Percentiles rank a stretch among this genome's conserved stretches.
phyloP scores from a whole-genome alignment of 2,329 filamentous ascomycete species.

The Coleophoma eucalyptorum region DNA sequence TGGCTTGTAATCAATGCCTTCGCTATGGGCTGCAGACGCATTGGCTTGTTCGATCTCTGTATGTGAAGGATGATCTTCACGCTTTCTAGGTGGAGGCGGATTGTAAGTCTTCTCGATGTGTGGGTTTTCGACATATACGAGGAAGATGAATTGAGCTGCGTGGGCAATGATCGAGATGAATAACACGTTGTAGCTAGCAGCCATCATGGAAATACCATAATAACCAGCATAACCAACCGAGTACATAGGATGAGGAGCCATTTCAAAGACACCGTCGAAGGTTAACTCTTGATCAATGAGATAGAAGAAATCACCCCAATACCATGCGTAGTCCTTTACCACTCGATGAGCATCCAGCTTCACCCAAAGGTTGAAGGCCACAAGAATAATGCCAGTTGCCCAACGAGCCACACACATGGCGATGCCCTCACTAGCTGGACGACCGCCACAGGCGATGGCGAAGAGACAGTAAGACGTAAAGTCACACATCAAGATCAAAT shows the following conservation, averaged over 20 bases:
- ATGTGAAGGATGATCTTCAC: constrained; percentile 25
- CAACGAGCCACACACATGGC: constrained; percentile 72
- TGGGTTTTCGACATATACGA: constrained; percentile 89
- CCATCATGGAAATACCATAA: constrained; percentile 98
- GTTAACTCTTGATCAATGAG: constrained; percentile 96
- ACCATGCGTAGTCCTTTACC: constrained; percentile 99
- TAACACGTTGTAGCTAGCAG: constrained; percentile 93
- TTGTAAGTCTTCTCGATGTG: constrained; percentile 99
- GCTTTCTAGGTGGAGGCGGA: constrained; percentile 69
- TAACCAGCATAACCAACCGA: constrained; percentile 97
- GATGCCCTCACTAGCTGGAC: constrained; percentile 67
- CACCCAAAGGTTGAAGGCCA: constrained; percentile 97
- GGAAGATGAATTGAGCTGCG: constrained; percentile 88
- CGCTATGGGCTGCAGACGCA: constrained; percentile 27
- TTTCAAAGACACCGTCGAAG: constrained; percentile 98
- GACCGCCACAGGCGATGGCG: constrained; percentile 80
- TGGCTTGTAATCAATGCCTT: constrained; percentile 24
- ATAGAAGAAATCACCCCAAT: constrained; percentile 99
- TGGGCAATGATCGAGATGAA: constrained; percentile 96
- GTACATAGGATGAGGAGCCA: constrained; percentile 99
- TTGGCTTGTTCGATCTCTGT: constrained; percentile 30
- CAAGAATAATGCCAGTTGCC: constrained; percentile 70
- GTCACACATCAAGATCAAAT: constrained; percentile 98
- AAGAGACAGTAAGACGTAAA: constrained; percentile 97
- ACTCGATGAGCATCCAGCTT: constrained; percentile 97